Conservation (phyloP, 2,329 filamentous ascomycete genomes). For the Esteya vermicola region DNA sequence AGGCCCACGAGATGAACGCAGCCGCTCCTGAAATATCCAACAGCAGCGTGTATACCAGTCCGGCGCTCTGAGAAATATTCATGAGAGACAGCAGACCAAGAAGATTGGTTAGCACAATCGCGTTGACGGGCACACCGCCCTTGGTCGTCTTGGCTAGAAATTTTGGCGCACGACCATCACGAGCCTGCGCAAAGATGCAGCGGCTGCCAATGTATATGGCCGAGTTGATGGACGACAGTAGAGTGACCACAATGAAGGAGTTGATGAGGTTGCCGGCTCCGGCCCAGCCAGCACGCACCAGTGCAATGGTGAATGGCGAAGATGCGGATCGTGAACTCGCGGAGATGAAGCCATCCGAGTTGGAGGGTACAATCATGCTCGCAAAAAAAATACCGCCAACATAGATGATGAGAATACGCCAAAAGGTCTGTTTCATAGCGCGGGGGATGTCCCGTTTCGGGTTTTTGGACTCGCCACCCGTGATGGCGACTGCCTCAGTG, state of each 20-base stretch:
- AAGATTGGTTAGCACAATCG: conserved; percentile 42
- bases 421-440: conserved; percentile 14
- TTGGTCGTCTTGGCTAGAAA: conserved; percentile 38
- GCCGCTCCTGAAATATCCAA: conserved; percentile 56
- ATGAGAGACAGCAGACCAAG: conserved; percentile 44
- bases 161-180: conserved; percentile 41
- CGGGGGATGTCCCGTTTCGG: conserved; percentile 11
- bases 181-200: conserved; percentile 42
- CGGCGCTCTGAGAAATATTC: conserved; percentile 21
- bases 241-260: conserved; percentile 58
- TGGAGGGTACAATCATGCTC: conserved; percentile 16
- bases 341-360: conserved; percentile 17
- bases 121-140: conserved; percentile 41
- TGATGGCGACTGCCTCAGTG: conserved; percentile 12
- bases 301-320: conserved; percentile 53
- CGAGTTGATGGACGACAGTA: conserved; percentile 55
- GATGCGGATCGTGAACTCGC: conserved; percentile 21
- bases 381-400: conserved; percentile 16
- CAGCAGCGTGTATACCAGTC: conserved; percentile 55
- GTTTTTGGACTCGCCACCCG: conserved; percentile 10
- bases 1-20: conserved; percentile 56
- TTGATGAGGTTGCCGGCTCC: conserved; percentile 61
- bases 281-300: conserved; percentile 49
- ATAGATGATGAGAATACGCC: conserved; percentile 18
- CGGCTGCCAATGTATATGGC: conserved; percentile 45